Evolutionary conservation across 208 protist genomes (phyloP).

Genomic region (Borovskyia barvae): DNA sequence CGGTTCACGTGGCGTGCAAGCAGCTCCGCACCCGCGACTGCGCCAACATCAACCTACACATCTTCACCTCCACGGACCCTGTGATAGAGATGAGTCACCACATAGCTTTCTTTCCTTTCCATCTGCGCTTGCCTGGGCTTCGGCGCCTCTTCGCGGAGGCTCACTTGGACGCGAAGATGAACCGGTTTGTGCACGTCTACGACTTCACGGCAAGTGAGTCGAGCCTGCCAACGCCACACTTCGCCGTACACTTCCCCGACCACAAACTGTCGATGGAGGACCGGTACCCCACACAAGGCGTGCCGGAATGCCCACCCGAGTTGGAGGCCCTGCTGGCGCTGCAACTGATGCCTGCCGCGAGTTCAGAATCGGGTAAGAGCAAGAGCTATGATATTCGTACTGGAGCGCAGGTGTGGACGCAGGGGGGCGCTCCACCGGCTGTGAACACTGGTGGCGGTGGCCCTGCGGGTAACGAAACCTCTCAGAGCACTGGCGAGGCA

Average conservation of each 20-base stretch:
- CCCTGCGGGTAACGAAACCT: no score
- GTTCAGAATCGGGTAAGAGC: constrained; percentile 80
- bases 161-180: constrained; percentile 63
- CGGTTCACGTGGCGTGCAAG: constrained; percentile 89
- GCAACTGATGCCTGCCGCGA: constrained; percentile 68
- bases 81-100: constrained; percentile 90
- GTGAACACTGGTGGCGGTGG: constrained; percentile 7
- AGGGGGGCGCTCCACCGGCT: background rate
- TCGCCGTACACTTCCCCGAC: constrained; percentile 65
- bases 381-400: constrained; percentile 90
- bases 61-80: constrained; percentile 90
- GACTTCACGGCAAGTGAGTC: constrained; percentile 84
- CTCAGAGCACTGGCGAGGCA: background rate
- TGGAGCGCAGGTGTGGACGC: constrained; percentile 57
- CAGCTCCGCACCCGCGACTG: constrained; percentile 92
- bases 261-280: constrained; percentile 70
- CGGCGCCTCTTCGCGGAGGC: constrained; percentile 49
- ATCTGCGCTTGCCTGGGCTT: constrained; percentile 71
- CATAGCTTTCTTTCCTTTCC: constrained; percentile 82
- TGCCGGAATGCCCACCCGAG: constrained; percentile 71
- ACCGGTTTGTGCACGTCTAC: constrained; percentile 92
- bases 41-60: constrained; percentile 70
- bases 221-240: constrained; percentile 68
- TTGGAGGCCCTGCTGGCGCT: constrained; percentile 73
- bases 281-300: constrained; percentile 57